These are phyloP conservation scores for Ilex aquifolium DNA, from an alignment of 257 asterid species.

Conservation along the genomic window DNA sequence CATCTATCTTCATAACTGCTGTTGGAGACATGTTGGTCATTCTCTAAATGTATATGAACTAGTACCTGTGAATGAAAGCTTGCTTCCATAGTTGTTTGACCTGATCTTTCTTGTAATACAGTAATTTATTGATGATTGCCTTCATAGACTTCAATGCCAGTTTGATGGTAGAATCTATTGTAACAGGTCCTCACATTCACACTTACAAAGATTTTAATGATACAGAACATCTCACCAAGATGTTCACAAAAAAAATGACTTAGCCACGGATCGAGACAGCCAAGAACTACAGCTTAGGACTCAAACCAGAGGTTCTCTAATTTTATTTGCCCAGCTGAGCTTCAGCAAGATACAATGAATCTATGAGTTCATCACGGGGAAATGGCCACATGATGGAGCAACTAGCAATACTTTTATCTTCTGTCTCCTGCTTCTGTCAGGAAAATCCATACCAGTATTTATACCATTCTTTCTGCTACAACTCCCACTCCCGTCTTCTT, in stretches of 20 bases:
- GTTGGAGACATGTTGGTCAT: constrained; percentile 20
- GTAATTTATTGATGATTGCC: no score
- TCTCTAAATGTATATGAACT: constrained; percentile 20
- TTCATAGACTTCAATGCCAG: no score
- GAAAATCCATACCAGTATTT: background rate
- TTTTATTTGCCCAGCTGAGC: constrained; percentile 36
- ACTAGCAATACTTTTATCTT: constrained; percentile 2
- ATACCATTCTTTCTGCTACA: background rate
- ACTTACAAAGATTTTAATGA: no score
- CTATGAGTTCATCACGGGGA: constrained; percentile 13
- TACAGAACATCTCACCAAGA: background rate
- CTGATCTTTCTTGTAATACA: no score
- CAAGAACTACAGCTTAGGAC: background rate
- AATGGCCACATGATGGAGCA: background rate
- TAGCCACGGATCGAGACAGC: background rate
- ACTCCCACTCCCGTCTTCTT: constrained; percentile 8
- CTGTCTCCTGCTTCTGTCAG: background rate
- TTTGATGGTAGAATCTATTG: no score
- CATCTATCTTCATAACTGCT: constrained; percentile 25
- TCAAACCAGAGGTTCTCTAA: background rate
- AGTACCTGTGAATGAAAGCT: no score
- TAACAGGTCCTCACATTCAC: no score
- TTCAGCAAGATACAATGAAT: constrained; percentile 12
- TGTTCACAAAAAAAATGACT: background rate
- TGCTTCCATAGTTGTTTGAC: no score